A percentile compares a stretch with the other conserved stretches of the same genome.
Evolutionary conservation across 192 early-diverging fungal species (phyloP).

Genomic region (Ambispora gerdemannii): DNA sequence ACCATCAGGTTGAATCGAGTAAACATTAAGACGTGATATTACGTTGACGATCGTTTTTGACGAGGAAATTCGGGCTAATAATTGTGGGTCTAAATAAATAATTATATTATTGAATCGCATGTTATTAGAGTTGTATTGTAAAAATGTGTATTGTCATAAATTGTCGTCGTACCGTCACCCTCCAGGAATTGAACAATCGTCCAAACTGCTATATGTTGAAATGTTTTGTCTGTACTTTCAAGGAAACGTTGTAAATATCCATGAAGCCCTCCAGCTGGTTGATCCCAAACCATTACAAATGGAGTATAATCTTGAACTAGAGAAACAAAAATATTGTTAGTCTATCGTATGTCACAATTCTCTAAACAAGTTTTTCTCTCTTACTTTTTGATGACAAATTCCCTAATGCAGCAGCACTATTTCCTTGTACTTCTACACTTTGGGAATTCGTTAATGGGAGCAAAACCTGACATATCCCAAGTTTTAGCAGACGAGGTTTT

Average conservation of each 20-base stretch:
- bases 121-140: not conserved
- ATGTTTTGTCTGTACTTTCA: conserved; percentile 59
- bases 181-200: conserved; percentile 80
- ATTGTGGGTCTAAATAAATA: conserved; percentile 19
- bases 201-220: conserved; percentile 83
- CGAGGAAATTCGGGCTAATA: conserved; percentile 11
- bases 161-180: conserved; percentile 37
- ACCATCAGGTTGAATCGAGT: not conserved
- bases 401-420: conserved; percentile 74
- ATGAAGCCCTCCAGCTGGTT: conserved; percentile 63
- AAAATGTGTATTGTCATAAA: not conserved
- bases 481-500: conserved; percentile 59
- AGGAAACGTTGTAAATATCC: conserved; percentile 69
- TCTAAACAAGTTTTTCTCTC: too few relatives aligned
- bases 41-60: conserved; percentile 10
- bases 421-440: conserved; percentile 71
- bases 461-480: conserved; percentile 64
- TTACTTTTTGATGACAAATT: conserved; percentile 60
- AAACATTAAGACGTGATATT: conserved; percentile 1
- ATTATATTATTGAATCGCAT: not conserved
- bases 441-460: conserved; percentile 58
- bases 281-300: conserved; percentile 67
- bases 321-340: too few relatives aligned
- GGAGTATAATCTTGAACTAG: conserved; percentile 59
- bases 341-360: too few relatives aligned